phyloP scores from a whole-genome alignment of 345 rosid species.

The Populus ilicifolia region DNA sequence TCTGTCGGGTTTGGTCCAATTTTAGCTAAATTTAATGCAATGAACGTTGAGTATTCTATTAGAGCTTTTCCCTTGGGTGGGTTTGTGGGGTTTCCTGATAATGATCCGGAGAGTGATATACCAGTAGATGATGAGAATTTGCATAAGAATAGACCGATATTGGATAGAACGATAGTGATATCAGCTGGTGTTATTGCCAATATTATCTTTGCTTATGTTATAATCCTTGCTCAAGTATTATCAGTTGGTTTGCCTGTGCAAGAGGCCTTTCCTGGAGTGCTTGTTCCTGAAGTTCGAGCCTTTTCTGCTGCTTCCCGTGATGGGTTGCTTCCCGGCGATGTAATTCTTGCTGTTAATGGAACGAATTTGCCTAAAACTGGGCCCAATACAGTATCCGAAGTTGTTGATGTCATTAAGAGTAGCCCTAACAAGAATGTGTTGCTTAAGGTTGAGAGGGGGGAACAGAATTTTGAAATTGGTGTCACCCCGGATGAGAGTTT shows the following conservation, averaged over 20 bases:
- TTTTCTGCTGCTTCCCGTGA: slow-evolving; percentile 88
- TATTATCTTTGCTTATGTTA: slow-evolving; percentile 69
- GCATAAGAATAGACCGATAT: slow-evolving; percentile 80
- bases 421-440: slow-evolving; percentile 59
- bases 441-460: slow-evolving; percentile 60
- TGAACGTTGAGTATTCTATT: slow-evolving; percentile 80
- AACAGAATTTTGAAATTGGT: slow-evolving; percentile 47
- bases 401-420: slow-evolving; percentile 64
- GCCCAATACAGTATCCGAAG: slow-evolving; percentile 55
- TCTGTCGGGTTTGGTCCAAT: slow-evolving; percentile 94
- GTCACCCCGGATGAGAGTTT: slow-evolving; percentile 77
- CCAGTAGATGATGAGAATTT: slow-evolving; percentile 76
- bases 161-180: slow-evolving; percentile 75
- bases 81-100: slow-evolving; percentile 94
- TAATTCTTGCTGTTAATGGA: slow-evolving; percentile 65
- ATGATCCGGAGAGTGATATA: slow-evolving; percentile 85
- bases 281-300: slow-evolving; percentile 78
- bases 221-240: slow-evolving; percentile 72
- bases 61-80: slow-evolving; percentile 95
- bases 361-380: slow-evolving; percentile 49
- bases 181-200: slow-evolving; percentile 94
- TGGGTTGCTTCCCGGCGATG: slow-evolving; percentile 83
- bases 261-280: slow-evolving; percentile 86
- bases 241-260: slow-evolving; percentile 93
- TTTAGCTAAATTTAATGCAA: slow-evolving; percentile 76